Conservation (phyloP, 2,329 filamentous ascomycete species). For the Pseudocercospora cruenta region DNA sequence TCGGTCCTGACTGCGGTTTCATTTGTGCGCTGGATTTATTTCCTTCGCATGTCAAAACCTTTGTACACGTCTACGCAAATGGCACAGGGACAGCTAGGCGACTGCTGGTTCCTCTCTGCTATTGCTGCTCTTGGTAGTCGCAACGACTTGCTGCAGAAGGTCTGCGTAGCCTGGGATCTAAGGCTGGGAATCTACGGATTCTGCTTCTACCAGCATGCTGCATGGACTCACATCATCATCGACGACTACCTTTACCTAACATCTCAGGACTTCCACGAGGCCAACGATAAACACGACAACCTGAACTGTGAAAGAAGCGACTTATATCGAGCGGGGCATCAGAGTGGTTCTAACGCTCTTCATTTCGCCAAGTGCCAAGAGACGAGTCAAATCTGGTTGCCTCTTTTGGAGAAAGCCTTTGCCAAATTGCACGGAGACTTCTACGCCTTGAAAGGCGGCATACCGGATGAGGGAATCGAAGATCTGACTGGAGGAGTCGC, state of each 20-base stretch:
- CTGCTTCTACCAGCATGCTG: constrained; percentile 78
- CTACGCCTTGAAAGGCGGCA: constrained; percentile 71
- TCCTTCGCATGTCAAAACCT: no score
- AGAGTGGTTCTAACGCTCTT: constrained; percentile 72
- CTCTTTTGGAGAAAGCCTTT: constrained; percentile 77
- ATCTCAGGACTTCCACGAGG: constrained; percentile 73
- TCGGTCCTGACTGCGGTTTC: no score
- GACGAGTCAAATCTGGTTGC: constrained; percentile 78
- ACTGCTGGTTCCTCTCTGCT: constrained; percentile 83
- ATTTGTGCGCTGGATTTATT: no score
- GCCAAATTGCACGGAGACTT: constrained; percentile 82
- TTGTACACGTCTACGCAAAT: constrained; percentile 70
- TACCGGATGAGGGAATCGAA: constrained; percentile 65
- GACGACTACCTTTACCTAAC: constrained; percentile 87
- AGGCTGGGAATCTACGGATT: constrained; percentile 79
- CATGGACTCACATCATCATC: constrained; percentile 87
- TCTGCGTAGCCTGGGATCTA: constrained; percentile 73
- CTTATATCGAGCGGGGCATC: constrained; percentile 70
- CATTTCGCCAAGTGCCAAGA: constrained; percentile 75
- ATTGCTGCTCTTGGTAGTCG: constrained; percentile 74
- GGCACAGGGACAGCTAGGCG: constrained; percentile 73
- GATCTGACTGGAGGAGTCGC: constrained; percentile 51
- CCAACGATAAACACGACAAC: background rate
- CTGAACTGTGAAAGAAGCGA: constrained; percentile 57
- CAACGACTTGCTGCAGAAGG: constrained; percentile 70